Conservation (phyloP, 306 rosid genomes). For the Corylus americana region DNA sequence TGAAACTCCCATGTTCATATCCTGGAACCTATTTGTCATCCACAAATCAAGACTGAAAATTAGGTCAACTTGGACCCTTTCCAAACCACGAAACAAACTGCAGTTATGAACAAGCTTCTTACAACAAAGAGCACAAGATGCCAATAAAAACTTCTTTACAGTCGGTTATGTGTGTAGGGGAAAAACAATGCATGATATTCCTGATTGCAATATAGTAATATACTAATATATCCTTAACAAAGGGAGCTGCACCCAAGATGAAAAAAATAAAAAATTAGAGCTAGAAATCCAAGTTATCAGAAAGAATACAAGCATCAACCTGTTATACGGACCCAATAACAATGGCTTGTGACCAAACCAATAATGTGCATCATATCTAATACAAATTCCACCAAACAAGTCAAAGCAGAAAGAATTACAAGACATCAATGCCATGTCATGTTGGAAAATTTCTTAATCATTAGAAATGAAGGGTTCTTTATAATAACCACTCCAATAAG, state of each 20-base stretch:
- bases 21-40: conserved; percentile 54
- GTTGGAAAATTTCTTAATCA: not conserved
- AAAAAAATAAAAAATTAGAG: not conserved
- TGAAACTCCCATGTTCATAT: conserved; percentile 61
- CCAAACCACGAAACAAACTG: not conserved
- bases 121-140: not conserved
- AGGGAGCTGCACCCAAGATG: not conserved
- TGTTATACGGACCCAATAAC: not conserved
- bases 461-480: not conserved
- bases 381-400: not conserved
- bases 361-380: not conserved
- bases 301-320: not conserved
- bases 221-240: not conserved
- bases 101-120: not conserved
- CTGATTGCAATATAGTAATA: not conserved
- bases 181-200: not conserved
- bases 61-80: not conserved
- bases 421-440: not conserved
- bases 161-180: not conserved
- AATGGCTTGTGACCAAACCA: not conserved
- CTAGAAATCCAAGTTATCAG: not conserved
- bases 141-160: not conserved
- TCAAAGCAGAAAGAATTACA: not conserved
- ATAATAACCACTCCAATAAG: too few species aligned
- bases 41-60: conserved; percentile 15